Conservation (phyloP, 176 grass and related monocot genomes). For the Juncus inflexus region DNA sequence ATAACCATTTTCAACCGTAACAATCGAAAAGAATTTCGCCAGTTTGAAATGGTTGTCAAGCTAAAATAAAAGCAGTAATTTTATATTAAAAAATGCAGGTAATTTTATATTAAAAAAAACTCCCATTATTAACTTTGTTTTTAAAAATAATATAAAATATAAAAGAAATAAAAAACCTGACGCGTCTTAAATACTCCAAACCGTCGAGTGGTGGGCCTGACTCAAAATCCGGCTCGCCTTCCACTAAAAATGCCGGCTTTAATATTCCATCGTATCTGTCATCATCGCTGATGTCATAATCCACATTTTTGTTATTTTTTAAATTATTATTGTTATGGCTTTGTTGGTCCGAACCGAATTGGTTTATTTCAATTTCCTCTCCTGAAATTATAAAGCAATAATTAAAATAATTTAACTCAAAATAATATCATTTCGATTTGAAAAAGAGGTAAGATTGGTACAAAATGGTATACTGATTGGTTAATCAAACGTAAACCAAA, state of each 20-base stretch:
- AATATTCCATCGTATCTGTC: conserved; percentile 63
- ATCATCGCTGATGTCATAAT: conserved; percentile 42
- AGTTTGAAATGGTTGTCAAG: no score
- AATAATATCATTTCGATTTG: background rate
- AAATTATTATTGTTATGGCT: conserved; percentile 23
- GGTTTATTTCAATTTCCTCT: conserved; percentile 12
- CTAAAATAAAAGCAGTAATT: no score
- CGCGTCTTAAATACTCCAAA: conserved; percentile 86
- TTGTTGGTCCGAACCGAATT: conserved; percentile 20
- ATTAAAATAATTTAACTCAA: background rate
- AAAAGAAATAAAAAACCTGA: conserved; percentile 47
- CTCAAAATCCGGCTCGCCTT: conserved; percentile 90
- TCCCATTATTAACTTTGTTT: no score
- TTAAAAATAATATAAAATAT: background rate
- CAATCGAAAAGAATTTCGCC: no score
- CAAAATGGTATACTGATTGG: background rate
- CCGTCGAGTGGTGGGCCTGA: conserved; percentile 72
- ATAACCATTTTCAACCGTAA: no score
- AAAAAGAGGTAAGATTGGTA: background rate
- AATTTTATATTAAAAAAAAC: no score
- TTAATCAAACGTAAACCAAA: background rate
- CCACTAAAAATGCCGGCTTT: conserved; percentile 68
- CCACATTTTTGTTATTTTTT: conserved; percentile 30
- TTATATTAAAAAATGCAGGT: no score
- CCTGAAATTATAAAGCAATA: conserved; percentile 4